Percentiles rank a stretch among this genome's conserved stretches.
These are phyloP conservation scores for Gautieria morchelliformis DNA, from an alignment of 768 basidiomycete genomes.

Conservation along the genomic window DNA sequence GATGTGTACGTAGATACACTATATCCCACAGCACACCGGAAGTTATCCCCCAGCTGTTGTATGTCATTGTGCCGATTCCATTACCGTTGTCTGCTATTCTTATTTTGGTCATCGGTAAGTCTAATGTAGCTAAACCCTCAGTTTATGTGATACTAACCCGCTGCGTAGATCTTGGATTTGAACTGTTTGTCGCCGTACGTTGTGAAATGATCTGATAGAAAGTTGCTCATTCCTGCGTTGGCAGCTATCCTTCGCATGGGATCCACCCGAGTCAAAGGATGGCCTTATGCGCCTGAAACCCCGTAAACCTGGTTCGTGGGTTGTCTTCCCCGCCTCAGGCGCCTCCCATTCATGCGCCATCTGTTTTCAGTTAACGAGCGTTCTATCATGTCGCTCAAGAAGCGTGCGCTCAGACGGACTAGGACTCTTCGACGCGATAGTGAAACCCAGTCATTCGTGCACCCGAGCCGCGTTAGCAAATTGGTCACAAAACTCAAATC, in stretches of 20 bases:
- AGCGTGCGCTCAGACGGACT: constrained; percentile 46
- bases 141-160: background rate
- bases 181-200: constrained; percentile 55
- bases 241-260: constrained; percentile 65
- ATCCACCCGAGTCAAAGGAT: constrained; percentile 54
- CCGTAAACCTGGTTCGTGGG: constrained; percentile 54
- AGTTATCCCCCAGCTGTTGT: constrained; percentile 59
- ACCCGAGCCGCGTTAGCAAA: constrained; percentile 31
- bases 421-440: constrained; percentile 44
- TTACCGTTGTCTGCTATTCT: constrained; percentile 59
- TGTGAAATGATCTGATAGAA: background rate
- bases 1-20: constrained; percentile 37
- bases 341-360: background rate
- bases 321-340: too few relatives aligned
- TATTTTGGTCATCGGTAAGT: constrained; percentile 58
- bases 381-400: constrained; percentile 45
- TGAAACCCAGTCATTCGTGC: constrained; percentile 38
- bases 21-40: constrained; percentile 60
- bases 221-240: background rate
- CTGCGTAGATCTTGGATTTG: constrained; percentile 55
- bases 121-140: background rate
- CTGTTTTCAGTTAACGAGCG: constrained; percentile 38
- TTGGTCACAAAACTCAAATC: constrained; percentile 31
- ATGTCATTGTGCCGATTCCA: constrained; percentile 60
- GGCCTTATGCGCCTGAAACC: constrained; percentile 60